phyloP scores from a whole-genome alignment of 2,329 filamentous ascomycete species.

The Tolypocladium ovalisporum region DNA sequence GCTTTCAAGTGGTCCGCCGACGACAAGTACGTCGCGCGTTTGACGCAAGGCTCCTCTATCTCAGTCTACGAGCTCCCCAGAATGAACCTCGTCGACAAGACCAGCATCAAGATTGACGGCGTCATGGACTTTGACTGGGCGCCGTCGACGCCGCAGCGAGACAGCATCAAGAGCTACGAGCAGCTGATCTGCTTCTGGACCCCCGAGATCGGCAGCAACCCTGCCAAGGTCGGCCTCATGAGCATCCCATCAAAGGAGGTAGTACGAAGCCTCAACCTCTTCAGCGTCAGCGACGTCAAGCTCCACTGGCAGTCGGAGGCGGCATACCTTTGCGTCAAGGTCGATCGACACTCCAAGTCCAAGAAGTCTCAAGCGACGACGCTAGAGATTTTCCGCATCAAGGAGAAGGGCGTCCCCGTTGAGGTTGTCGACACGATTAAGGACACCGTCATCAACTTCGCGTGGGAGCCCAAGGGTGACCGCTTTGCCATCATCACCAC shows the following conservation, averaged over 20 bases:
- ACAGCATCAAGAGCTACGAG: constrained; percentile 83
- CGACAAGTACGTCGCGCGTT: constrained; percentile 89
- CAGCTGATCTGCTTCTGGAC: constrained; percentile 99
- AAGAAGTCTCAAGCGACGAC: constrained; percentile 98
- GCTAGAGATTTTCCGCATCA: constrained; percentile 94
- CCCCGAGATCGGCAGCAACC: constrained; percentile 94
- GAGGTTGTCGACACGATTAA: constrained; percentile 97
- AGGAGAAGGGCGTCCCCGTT: constrained; percentile 95
- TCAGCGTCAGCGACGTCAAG: constrained; percentile 96
- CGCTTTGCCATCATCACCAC: constrained; percentile 96
- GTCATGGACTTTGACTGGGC: constrained; percentile 98
- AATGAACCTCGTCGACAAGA: constrained; percentile 86
- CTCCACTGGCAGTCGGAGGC: constrained; percentile 97
- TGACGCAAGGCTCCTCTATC: constrained; percentile 80
- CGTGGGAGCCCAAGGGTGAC: constrained; percentile 97
- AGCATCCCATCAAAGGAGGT: constrained; percentile 90
- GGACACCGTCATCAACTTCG: constrained; percentile 98
- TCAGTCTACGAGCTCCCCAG: constrained; percentile 81
- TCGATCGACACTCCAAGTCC: constrained; percentile 96
- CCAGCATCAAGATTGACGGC: constrained; percentile 89
- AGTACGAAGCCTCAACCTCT: constrained; percentile 88
- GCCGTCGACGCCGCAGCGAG: constrained; percentile 68
- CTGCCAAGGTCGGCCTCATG: constrained; percentile 94
- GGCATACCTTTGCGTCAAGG: constrained; percentile 93
- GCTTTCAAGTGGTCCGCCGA: constrained; percentile 99